phyloP scores from a whole-genome alignment of 2,329 filamentous ascomycete species.

The Fusarium sp. region DNA sequence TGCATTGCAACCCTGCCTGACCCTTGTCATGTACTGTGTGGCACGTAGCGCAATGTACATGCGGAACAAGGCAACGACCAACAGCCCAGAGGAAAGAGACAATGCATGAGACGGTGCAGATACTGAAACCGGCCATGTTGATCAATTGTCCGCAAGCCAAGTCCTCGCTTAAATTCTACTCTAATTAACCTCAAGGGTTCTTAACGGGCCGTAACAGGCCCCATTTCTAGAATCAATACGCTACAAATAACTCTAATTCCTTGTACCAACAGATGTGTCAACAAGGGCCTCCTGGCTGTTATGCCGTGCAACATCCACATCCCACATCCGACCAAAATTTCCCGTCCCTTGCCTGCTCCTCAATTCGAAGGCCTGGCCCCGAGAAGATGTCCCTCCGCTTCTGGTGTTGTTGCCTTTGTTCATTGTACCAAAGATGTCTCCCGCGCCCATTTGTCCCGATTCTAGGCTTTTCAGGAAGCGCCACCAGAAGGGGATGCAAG shows the following conservation, averaged over 20 bases:
- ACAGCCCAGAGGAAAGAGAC: neutral
- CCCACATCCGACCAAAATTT: slow-evolving; percentile 17
- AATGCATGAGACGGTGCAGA: neutral
- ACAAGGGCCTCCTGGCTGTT: slow-evolving; percentile 32
- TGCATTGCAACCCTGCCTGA: neutral
- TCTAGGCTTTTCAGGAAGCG: slow-evolving; percentile 21
- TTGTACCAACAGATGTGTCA: neutral
- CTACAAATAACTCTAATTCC: neutral
- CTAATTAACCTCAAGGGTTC: neutral
- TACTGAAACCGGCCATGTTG: neutral
- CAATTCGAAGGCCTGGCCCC: slow-evolving; percentile 16
- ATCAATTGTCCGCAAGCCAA: neutral
- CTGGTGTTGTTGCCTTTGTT: slow-evolving; percentile 18
- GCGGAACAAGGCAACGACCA: neutral
- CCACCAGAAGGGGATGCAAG: slow-evolving; percentile 23
- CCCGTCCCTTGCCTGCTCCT: neutral
- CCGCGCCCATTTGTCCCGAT: slow-evolving; percentile 15
- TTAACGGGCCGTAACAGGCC: neutral
- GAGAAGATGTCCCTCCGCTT: neutral
- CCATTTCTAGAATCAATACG: neutral
- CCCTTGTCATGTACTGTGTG: neutral
- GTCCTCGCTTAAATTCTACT: neutral
- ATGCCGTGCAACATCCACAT: slow-evolving; percentile 12
- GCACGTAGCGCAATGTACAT: neutral
- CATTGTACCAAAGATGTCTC: slow-evolving; percentile 4